phyloP scores from a whole-genome alignment of 2,329 filamentous ascomycete genomes.

The Aspergillus sp. region DNA sequence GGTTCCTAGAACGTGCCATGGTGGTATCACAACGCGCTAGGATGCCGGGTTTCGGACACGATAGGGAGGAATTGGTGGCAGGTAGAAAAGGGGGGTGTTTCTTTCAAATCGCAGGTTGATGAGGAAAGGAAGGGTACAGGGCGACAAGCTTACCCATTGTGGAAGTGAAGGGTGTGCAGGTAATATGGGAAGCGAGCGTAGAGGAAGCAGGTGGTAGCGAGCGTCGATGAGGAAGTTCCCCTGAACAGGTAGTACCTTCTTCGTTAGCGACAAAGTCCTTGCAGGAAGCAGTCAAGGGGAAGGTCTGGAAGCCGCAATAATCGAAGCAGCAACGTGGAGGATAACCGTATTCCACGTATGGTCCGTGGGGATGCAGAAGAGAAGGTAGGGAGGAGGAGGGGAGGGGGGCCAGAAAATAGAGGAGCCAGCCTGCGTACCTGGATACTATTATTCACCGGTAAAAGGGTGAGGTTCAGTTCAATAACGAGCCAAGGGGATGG shows the following conservation, averaged over 20 bases:
- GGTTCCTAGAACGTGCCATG: slow-evolving; percentile 21
- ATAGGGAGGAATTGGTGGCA: neutral
- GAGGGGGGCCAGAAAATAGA: neutral
- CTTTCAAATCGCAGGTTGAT: slow-evolving; percentile 12
- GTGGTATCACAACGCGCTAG: slow-evolving; percentile 16
- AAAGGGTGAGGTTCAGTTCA: neutral
- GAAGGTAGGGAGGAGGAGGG: slow-evolving; percentile 1
- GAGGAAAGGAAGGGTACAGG: slow-evolving; percentile 12
- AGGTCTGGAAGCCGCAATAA: slow-evolving; percentile 12
- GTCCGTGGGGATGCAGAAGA: slow-evolving; percentile 13
- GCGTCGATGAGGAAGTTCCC: slow-evolving; percentile 32
- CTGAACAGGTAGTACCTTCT: slow-evolving; percentile 27
- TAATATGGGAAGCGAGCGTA: slow-evolving; percentile 28
- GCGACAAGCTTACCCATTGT: slow-evolving; percentile 43
- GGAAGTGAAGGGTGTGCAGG: slow-evolving; percentile 23
- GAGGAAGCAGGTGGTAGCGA: slow-evolving; percentile 22
- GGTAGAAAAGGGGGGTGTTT: slow-evolving; percentile 2
- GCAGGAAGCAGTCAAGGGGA: slow-evolving; percentile 19
- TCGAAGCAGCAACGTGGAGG: slow-evolving; percentile 9
- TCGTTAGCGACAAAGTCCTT: slow-evolving; percentile 25
- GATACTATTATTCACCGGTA: neutral
- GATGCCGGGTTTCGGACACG: slow-evolving; percentile 1
- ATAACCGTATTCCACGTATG: slow-evolving; percentile 11
- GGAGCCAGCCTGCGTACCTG: neutral
- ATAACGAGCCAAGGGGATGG: neutral